Evolutionary conservation across 208 protist species (phyloP), one percentile per base, ranked within the genome.

Genomic region (Trypanosoma scelopori): DNA sequence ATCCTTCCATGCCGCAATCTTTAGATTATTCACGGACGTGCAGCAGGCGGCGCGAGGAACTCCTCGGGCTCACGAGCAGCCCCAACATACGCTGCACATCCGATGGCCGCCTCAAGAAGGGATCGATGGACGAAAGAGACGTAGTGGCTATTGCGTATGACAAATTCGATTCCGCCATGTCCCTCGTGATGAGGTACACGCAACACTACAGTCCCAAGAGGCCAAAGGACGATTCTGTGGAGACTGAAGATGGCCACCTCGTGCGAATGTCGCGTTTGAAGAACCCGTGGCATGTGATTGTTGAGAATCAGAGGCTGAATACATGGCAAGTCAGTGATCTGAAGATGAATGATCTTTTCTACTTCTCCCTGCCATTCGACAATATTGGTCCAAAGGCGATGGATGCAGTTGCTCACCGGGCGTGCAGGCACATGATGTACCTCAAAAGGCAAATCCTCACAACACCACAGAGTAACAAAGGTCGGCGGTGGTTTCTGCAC

Each of bases 261-360:
- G 48, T 77, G 20, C 62, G 56, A 4, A 55, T 45, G 37, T 66
- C 71, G 23, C 30, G 53, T 6, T 22, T 77, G 23, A 68, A 65
- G 28, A 77, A 77, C 53, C 71, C 71, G 39, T 77, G 71, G 71
- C 59, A 68, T 32, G 23, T 20, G 20, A 64, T 77, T 55, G 55
- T 77, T 16, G 35, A 72, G 37, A 68, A 77, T 51, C 52, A 69
- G 23, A 50, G 45, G 41, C 20, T 66, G 22, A 77, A 77, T 23
- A 73, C 65, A 18, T 77, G 71, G 71, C 50, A 60, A 30, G 53
- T 77, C 7, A 65, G 43, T 41, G 65, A 77, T 48, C 55, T 77
- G 4, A 69, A 65, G 42, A 65, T 73, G 55, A 65, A 57, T 2
- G 71, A 77, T 68, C 47, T 77, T 9, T 77, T 77, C 55, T 77